Percentiles rank a stretch among this genome's conserved stretches.
These are phyloP conservation scores for Tillandsia fasciculata DNA, from an alignment of 176 grass and related monocot species.

Conservation along the genomic window DNA sequence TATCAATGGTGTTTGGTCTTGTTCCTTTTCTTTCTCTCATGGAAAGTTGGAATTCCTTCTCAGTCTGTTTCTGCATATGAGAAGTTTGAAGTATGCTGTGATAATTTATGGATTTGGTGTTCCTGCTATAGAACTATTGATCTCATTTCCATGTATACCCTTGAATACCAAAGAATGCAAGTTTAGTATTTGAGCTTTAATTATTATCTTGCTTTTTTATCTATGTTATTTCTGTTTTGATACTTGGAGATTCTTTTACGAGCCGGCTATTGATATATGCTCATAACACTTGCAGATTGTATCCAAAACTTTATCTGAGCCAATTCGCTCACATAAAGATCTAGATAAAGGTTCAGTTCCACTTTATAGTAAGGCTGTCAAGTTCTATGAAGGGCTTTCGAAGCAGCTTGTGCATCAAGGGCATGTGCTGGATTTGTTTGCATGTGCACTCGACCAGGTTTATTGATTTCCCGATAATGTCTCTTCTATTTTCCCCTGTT, in stretches of 20 bases:
- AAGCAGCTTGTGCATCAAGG: conserved; percentile 94
- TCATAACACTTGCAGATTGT: conserved; percentile 57
- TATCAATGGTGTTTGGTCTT: no score
- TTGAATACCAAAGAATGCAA: not conserved
- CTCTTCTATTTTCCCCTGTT: not conserved
- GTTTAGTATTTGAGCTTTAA: not conserved
- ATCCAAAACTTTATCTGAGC: conserved; percentile 70
- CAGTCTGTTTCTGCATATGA: no score
- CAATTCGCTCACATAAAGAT: conserved; percentile 91
- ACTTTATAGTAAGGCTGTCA: conserved; percentile 73
- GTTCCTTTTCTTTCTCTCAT: no score
- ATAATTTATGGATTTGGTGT: no score
- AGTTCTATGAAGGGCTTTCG: conserved; percentile 72
- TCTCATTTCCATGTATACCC: not conserved
- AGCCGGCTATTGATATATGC: conserved; percentile 15
- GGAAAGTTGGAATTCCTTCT: no score
- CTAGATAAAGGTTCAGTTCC: conserved; percentile 62
- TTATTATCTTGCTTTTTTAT: not conserved
- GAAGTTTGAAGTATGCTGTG: no score
- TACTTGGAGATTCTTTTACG: conserved; percentile 12
- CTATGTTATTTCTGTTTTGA: conserved; percentile 1
- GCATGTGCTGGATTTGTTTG: conserved; percentile 93
- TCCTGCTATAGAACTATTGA: no score
- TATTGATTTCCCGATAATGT: conserved; percentile 5
- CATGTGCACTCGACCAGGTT: conserved; percentile 89